Percentiles rank a stretch among this genome's conserved stretches.
Conservation (phyloP, 495 filamentous ascomycete genomes). For the Margaritispora aquatica region DNA sequence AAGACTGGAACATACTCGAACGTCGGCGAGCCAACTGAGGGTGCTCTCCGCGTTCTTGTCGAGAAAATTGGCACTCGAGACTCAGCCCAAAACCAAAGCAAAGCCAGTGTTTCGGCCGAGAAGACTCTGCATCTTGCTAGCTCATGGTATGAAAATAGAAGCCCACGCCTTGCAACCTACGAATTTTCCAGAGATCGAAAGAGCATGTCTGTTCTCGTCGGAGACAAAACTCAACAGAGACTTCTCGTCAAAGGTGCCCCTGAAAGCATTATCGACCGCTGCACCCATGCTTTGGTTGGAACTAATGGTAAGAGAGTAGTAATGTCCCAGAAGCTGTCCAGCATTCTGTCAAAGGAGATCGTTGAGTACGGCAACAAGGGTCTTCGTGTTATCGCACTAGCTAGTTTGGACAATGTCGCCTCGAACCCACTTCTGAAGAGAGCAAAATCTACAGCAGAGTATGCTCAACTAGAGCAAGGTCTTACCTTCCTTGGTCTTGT, state of each 20-base stretch:
- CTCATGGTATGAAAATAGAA: slow-evolving; percentile 73
- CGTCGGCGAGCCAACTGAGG: slow-evolving; percentile 95
- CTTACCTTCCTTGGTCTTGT: slow-evolving; percentile 93
- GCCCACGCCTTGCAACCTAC: slow-evolving; percentile 74
- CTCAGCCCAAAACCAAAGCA: slow-evolving; percentile 46
- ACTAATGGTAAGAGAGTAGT: slow-evolving; percentile 65
- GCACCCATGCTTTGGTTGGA: slow-evolving; percentile 72
- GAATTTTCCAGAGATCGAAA: slow-evolving; percentile 98
- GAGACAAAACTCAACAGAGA: slow-evolving; percentile 57
- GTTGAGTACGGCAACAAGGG: slow-evolving; percentile 87
- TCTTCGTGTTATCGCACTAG: slow-evolving; percentile 91
- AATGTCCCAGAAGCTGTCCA: slow-evolving; percentile 57
- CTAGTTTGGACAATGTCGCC: slow-evolving; percentile 65
- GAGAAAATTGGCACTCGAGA: slow-evolving; percentile 85
- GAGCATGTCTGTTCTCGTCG: slow-evolving; percentile 96
- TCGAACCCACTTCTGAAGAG: slow-evolving; percentile 61
- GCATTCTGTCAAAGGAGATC: slow-evolving; percentile 68
- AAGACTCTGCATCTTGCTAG: slow-evolving; percentile 59
- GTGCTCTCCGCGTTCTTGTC: slow-evolving; percentile 80
- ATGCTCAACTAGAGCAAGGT: slow-evolving; percentile 79
- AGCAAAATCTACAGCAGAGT: slow-evolving; percentile 78
- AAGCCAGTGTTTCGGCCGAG: slow-evolving; percentile 51
- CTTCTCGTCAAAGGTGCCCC: slow-evolving; percentile 97
- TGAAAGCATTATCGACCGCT: slow-evolving; percentile 88
- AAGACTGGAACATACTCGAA: slow-evolving; percentile 68